Evolutionary conservation across 2,329 filamentous ascomycete species (phyloP).

Genomic region (Xenosphaeropsis pyriputrescens): DNA sequence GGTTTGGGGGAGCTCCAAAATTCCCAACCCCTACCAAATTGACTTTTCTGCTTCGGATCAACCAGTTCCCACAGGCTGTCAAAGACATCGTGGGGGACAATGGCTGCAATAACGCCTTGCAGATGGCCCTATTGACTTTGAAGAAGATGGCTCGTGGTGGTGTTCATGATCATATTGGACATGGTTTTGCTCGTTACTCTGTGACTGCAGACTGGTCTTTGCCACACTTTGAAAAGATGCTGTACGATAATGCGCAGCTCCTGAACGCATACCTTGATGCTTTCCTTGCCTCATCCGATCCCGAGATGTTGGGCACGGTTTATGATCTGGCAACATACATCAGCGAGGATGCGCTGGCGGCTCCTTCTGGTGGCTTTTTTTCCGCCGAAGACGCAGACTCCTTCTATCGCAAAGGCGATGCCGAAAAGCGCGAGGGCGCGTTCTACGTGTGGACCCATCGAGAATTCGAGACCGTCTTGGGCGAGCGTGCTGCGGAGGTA

Average conservation of each 20-base stretch:
- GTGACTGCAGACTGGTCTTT: constrained; percentile 86
- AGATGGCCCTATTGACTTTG: constrained; percentile 72
- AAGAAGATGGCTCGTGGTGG: constrained; percentile 61
- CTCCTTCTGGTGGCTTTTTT: constrained; percentile 60
- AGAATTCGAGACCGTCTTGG: constrained; percentile 68
- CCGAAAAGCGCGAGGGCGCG: constrained; percentile 76
- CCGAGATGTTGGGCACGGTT: constrained; percentile 64
- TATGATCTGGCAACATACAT: constrained; percentile 82
- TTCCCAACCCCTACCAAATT: constrained; percentile 83
- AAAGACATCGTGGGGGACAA: constrained; percentile 75
- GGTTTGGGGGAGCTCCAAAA: constrained; percentile 72
- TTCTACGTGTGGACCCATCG: constrained; percentile 90
- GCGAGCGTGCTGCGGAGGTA: constrained; percentile 51
- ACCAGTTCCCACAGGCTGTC: constrained; percentile 56
- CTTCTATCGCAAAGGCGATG: constrained; percentile 55
- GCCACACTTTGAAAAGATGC: constrained; percentile 95
- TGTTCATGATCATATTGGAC: constrained; percentile 61
- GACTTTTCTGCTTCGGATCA: constrained; percentile 64
- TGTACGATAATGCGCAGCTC: constrained; percentile 83
- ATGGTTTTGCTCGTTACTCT: constrained; percentile 74
- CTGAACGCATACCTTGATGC: constrained; percentile 76
- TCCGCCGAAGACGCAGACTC: constrained; percentile 89
- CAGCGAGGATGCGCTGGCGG: constrained; percentile 52
- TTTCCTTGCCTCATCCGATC: constrained; percentile 43
- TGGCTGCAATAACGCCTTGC: constrained; percentile 57